Conservation (phyloP, 1,139 yeast species). For the Suhomyces terraborum region DNA sequence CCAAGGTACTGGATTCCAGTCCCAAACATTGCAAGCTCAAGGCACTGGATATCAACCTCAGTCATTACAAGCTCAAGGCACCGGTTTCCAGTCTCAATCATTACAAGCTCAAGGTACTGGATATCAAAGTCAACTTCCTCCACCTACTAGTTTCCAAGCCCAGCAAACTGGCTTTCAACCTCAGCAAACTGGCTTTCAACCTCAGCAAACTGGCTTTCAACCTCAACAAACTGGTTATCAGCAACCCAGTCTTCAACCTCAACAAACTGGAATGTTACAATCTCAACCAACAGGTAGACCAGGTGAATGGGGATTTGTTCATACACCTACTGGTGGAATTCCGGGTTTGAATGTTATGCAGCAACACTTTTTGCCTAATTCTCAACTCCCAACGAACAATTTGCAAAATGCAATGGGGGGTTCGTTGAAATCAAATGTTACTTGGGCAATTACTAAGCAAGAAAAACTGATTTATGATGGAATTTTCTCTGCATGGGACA, state of each 20-base stretch:
- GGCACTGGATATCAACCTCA: constrained; percentile 19
- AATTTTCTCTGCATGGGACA: constrained; percentile 87
- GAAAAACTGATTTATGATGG: constrained; percentile 87
- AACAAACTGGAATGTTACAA: constrained; percentile 47
- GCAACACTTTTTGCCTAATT: constrained; percentile 72
- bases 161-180: constrained; percentile 32
- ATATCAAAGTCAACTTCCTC: constrained; percentile 1
- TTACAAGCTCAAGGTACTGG: constrained; percentile 38
- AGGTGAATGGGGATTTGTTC: constrained; percentile 82
- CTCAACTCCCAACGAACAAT: constrained; percentile 42
- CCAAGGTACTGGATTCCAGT: constrained; percentile 24
- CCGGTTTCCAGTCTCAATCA: constrained; percentile 39
- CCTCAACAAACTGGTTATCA: constrained; percentile 40
- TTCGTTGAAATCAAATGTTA: constrained; percentile 49
- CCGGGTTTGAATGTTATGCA: constrained; percentile 79
- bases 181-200: constrained; percentile 9
- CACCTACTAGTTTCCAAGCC: no score
- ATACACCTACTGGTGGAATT: constrained; percentile 70
- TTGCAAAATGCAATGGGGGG: constrained; percentile 58
- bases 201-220: constrained; percentile 28
- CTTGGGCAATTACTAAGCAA: constrained; percentile 80
- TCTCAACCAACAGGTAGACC: constrained; percentile 71
- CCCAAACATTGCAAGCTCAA: constrained; percentile 18
- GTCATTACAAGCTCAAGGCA: constrained; percentile 30
- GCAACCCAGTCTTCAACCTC: constrained; percentile 48